Conservation (phyloP, 768 basidiomycete species). For the Clavulina sp. region DNA sequence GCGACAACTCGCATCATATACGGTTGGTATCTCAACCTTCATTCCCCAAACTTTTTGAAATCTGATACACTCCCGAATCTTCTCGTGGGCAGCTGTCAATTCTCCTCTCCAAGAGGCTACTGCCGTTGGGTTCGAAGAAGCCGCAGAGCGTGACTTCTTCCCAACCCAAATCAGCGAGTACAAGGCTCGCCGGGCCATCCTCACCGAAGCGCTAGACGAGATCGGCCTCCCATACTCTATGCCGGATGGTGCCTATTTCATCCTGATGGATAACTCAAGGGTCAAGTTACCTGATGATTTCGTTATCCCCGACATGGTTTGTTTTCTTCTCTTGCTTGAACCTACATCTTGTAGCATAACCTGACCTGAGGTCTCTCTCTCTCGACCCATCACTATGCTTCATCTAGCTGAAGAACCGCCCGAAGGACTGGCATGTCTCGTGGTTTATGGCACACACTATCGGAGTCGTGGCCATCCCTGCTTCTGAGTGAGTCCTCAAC, state of each 20-base stretch:
- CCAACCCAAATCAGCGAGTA: slow-evolving; percentile 62
- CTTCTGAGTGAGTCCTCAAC: slow-evolving; percentile 54
- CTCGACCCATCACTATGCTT: neutral
- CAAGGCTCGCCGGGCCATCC: slow-evolving; percentile 56
- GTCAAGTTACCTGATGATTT: slow-evolving; percentile 73
- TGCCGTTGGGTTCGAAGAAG: slow-evolving; percentile 80
- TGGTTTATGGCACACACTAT: slow-evolving; percentile 90
- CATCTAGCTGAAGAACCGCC: slow-evolving; percentile 4
- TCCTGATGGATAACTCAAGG: slow-evolving; percentile 62
- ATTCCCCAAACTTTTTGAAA: neutral
- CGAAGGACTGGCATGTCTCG: slow-evolving; percentile 2
- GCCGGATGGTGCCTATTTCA: slow-evolving; percentile 84
- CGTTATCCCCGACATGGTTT: slow-evolving; percentile 55
- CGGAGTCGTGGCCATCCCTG: slow-evolving; percentile 85
- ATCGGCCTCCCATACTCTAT: slow-evolving; percentile 71
- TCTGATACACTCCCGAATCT: neutral
- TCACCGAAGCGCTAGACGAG: slow-evolving; percentile 59
- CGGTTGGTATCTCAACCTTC: slow-evolving; percentile 29
- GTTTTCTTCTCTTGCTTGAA: neutral
- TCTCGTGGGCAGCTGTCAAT: slow-evolving; percentile 24
- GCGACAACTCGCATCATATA: slow-evolving; percentile 90
- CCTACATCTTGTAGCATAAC: no score
- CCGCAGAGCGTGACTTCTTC: slow-evolving; percentile 53
- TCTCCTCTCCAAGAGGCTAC: slow-evolving; percentile 91
- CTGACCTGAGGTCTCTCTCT: no score